These are phyloP conservation scores for Pyrenochaeta sp. DNA, from an alignment of 2,329 filamentous ascomycete species.

Conservation along the genomic window DNA sequence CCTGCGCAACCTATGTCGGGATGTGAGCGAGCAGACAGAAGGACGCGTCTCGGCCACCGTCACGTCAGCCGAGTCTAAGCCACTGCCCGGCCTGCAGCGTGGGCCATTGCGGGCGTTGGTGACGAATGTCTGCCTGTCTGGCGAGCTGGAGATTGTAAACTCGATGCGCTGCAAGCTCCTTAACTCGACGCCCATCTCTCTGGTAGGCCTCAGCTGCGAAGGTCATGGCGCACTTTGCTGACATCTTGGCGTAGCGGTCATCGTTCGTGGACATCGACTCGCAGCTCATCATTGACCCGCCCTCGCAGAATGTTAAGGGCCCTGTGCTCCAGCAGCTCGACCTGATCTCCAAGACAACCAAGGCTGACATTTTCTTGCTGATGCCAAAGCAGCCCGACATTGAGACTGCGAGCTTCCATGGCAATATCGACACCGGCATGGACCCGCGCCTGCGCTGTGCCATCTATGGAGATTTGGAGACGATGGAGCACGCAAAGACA, in stretches of 20 bases:
- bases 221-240: constrained; percentile 29
- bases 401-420: constrained; percentile 78
- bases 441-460: constrained; percentile 91
- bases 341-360: constrained; percentile 84
- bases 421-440: constrained; percentile 77
- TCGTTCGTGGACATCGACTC: constrained; percentile 94
- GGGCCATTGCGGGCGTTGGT: constrained; percentile 60
- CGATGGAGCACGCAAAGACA: constrained; percentile 95
- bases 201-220: constrained; percentile 68
- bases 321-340: constrained; percentile 86
- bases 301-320: constrained; percentile 72
- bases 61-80: constrained; percentile 79
- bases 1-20: constrained; percentile 80
- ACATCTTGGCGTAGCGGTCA: constrained; percentile 71
- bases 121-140: constrained; percentile 91
- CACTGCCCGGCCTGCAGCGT: constrained; percentile 60
- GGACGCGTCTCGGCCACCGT: constrained; percentile 82
- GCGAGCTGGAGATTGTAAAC: constrained; percentile 85
- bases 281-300: constrained; percentile 83
- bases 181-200: constrained; percentile 88
- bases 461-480: constrained; percentile 95
- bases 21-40: constrained; percentile 73
- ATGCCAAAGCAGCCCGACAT: constrained; percentile 86
- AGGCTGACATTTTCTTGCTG: constrained; percentile 95
- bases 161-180: constrained; percentile 89